Evolutionary conservation across 176 grass and related monocot genomes (phyloP), one percentile per base, ranked within the genome.

Genomic region (Neostapfia colusana): DNA sequence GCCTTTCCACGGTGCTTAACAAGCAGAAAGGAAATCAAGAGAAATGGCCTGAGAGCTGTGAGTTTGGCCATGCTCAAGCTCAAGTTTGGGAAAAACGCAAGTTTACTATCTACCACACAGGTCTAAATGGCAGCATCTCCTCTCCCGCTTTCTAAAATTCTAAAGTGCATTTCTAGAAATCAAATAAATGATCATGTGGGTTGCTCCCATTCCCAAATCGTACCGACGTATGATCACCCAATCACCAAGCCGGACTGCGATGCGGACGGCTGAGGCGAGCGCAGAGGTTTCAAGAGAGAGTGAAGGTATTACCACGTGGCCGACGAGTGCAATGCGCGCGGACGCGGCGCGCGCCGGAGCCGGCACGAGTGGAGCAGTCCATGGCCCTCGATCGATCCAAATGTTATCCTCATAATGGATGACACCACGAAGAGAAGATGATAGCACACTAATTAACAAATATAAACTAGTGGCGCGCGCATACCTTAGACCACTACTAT

Each of bases 241-340:
- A 51, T 77, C 44, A 41, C 39, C 12, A 27, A 44, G 65, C 28
- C 39, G 35, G 49, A 80, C 51, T 37, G 56, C 48, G 62, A 18
- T 10, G 7, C 21, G 7, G 20, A 20, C 6, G 1, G 51, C 55
- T 12, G 12, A 87, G 35, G 46, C 53, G 18, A 63, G n/a, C 40
- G 25, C 48, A 13, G 5, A 6, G 31, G 37, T 20, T 58, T 62
- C 11, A 31, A 26, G 24, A 21, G 56, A 66, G 44, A 54, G 20
- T 28, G 63, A 67, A 49, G 26, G 74, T n/a, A n/a, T n/a, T 84
- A 93, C 91, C 91, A 93, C 91, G 57, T 97, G 91, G 48, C 94
- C 94, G 78, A 97, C 88, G 65, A 97, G 86, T 10, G 86, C 94
- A 80, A 97, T 81, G n/a, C n/a, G n/a, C n/a, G 63, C 94, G 86